These are phyloP conservation scores for Talaromyces sp. DNA, from an alignment of 2,329 filamentous ascomycete genomes.

Conservation along the genomic window DNA sequence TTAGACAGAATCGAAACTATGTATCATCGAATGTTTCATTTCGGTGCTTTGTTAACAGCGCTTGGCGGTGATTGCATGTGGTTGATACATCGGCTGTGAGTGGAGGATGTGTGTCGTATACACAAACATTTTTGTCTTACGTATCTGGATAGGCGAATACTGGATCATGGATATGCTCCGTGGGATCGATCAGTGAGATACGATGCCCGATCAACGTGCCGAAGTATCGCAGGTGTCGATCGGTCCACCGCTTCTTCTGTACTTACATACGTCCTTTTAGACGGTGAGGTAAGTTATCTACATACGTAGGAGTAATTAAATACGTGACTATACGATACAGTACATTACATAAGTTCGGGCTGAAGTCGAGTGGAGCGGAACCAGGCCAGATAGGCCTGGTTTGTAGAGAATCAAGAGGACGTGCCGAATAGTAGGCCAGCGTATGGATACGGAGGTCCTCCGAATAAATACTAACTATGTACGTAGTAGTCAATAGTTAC, in stretches of 20 bases:
- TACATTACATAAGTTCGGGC: neutral
- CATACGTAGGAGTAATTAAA: too few relatives aligned
- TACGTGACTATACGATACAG: neutral
- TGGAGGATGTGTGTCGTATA: neutral
- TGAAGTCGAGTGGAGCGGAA: neutral
- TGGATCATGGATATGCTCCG: neutral
- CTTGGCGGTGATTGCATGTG: neutral
- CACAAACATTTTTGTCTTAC: neutral
- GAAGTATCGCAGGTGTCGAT: neutral
- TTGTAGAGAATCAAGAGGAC: too few relatives aligned
- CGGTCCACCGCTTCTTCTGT: neutral
- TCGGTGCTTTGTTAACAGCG: neutral
- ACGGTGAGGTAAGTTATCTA: neutral
- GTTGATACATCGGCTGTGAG: neutral
- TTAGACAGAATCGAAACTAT: too few relatives aligned
- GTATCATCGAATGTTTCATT: neutral
- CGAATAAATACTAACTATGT: neutral
- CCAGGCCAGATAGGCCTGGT: neutral
- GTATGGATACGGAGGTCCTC: slow-evolving; percentile 1
- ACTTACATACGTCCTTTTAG: neutral
- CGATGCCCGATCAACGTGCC: neutral
- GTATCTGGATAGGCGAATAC: neutral
- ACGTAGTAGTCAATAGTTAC: neutral
- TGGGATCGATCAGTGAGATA: neutral
- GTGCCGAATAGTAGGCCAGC: neutral